These are phyloP conservation scores for Eucalyptus paniculata DNA, from an alignment of 345 rosid genomes.

Conservation along the genomic window DNA sequence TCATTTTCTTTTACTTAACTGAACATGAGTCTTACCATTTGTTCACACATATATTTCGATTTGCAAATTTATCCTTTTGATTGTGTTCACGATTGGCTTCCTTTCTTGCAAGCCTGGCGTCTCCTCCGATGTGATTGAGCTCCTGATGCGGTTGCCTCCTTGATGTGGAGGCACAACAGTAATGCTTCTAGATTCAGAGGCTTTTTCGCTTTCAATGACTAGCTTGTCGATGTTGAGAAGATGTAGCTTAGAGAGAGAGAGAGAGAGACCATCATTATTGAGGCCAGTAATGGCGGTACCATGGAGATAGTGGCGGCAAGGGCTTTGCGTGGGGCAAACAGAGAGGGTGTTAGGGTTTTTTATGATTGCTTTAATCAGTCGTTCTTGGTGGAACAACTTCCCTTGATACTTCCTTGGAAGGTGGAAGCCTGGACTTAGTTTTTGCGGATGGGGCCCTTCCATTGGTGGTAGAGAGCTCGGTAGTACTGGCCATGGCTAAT, in stretches of 20 bases:
- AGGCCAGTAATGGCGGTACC: not conserved
- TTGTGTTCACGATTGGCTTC: too few species aligned
- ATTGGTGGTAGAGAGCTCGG: not conserved
- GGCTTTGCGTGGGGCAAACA: not conserved
- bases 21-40: not conserved
- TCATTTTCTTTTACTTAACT: too few species aligned
- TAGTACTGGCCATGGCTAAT: not conserved
- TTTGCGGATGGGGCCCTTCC: not conserved
- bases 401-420: not conserved
- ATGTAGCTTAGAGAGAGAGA: too few species aligned
- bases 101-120: too few species aligned
- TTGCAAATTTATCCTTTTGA: not conserved
- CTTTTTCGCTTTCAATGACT: too few species aligned
- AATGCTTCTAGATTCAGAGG: too few species aligned
- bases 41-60: not conserved
- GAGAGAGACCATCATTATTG: not conserved
- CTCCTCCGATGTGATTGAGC: too few species aligned
- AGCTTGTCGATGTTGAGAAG: too few species aligned
- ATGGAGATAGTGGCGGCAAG: accelerated
- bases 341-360: not conserved
- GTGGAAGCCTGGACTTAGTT: not conserved
- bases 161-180: too few species aligned
- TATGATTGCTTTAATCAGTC: too few species aligned
- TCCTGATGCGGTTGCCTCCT: too few species aligned
- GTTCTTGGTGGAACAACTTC: not conserved